phyloP scores from a whole-genome alignment of 2,329 filamentous ascomycete genomes.

The Polytolypa hystricis region DNA sequence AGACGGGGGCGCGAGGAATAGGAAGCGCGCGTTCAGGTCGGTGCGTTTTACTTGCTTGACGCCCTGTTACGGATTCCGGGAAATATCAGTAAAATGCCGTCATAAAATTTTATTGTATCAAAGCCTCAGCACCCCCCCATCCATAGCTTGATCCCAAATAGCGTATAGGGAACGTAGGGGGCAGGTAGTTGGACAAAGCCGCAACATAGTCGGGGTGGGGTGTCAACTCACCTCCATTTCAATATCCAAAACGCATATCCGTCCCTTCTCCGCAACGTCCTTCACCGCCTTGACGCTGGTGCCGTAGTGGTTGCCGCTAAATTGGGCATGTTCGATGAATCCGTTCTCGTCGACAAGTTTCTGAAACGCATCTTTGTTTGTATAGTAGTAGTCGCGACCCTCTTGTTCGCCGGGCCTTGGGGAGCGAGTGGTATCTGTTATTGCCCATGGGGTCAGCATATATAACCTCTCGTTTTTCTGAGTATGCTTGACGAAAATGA shows the following conservation, averaged over 20 bases:
- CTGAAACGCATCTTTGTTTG: conserved; percentile 55
- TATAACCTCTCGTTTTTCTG: too few species aligned
- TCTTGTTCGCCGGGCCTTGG: conserved; percentile 66
- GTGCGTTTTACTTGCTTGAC: conserved; percentile 86
- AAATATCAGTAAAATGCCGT: neutral
- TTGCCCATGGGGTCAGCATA: too few species aligned
- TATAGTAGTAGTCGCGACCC: conserved; percentile 74
- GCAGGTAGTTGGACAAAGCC: too few species aligned
- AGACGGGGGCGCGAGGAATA: conserved; percentile 75
- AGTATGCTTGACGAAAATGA: conserved; percentile 13
- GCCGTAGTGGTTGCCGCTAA: conserved; percentile 78
- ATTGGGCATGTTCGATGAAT: conserved; percentile 81
- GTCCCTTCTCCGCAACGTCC: conserved; percentile 58
- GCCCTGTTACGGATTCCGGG: conserved; percentile 40
- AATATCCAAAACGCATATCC: conserved; percentile 79
- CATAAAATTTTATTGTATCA: too few species aligned
- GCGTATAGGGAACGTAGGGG: too few species aligned
- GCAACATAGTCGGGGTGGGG: conserved; percentile 4
- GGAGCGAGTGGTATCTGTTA: conserved; percentile 62
- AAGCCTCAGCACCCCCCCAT: too few species aligned
- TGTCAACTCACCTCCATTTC: conserved; percentile 68
- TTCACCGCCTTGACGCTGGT: conserved; percentile 71
- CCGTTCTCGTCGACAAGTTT: conserved; percentile 55
- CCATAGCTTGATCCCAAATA: too few species aligned
- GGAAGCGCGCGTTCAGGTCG: conserved; percentile 61